phyloP scores from a whole-genome alignment of 176 grass and related monocot genomes.

The Eragrostis curvula region DNA sequence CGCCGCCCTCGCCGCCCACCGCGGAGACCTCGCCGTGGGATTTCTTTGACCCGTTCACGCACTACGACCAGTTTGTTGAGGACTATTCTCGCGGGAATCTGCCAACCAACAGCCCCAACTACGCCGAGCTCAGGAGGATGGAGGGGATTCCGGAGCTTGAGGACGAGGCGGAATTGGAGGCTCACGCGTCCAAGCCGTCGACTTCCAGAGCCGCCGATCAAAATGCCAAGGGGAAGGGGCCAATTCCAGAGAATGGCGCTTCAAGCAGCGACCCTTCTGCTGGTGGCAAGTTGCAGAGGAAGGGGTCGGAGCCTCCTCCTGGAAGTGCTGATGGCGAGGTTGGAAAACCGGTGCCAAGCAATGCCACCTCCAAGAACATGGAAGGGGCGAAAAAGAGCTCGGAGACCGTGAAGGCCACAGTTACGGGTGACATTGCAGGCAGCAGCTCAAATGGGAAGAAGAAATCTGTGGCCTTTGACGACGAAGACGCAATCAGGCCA shows the following conservation, averaged over 20 bases:
- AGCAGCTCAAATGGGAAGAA: slow-evolving; percentile 34
- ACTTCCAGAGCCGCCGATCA: slow-evolving; percentile 22
- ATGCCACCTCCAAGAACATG: slow-evolving; percentile 29
- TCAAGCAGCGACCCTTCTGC: slow-evolving; percentile 11
- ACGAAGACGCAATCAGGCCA: slow-evolving; percentile 24
- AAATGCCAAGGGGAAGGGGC: slow-evolving; percentile 36
- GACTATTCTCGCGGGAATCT: slow-evolving; percentile 38
- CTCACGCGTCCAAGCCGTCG: slow-evolving; percentile 6
- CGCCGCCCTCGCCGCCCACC: slow-evolving; percentile 48
- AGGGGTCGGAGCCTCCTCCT: slow-evolving; percentile 11
- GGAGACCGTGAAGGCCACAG: slow-evolving; percentile 21
- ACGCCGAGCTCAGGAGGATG: slow-evolving; percentile 60
- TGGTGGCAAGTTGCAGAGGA: slow-evolving; percentile 10
- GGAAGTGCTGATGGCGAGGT: background rate
- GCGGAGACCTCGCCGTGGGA: slow-evolving; percentile 67
- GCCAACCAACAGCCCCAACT: slow-evolving; percentile 59
- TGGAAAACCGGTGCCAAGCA: background rate
- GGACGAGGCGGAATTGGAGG: slow-evolving; percentile 57
- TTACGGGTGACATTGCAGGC: slow-evolving; percentile 6
- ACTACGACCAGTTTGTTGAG: slow-evolving; percentile 57
- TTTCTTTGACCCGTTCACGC: slow-evolving; percentile 74
- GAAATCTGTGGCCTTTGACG: slow-evolving; percentile 57
- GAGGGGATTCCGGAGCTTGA: slow-evolving; percentile 97
- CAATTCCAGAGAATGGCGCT: slow-evolving; percentile 2
- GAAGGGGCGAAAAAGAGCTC: slow-evolving; percentile 41